These are phyloP conservation scores for Aeschynomene evenia DNA, from an alignment of 306 rosid genomes.

Conservation along the genomic window DNA sequence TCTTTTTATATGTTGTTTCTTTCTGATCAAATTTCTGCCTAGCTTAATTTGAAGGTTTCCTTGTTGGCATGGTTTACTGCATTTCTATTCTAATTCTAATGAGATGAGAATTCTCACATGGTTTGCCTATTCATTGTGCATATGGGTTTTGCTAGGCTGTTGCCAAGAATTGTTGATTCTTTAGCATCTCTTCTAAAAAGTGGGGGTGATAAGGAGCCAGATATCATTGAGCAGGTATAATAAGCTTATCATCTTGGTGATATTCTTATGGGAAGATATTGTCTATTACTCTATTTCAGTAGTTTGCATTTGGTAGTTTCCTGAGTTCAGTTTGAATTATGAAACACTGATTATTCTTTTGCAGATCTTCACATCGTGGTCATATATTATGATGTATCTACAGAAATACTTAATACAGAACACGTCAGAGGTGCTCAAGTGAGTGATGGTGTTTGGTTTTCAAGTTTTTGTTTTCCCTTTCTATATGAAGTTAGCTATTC, in stretches of 20 bases:
- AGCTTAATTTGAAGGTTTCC: conserved; percentile 18
- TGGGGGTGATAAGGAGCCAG: conserved; percentile 90
- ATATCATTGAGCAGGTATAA: conserved; percentile 81
- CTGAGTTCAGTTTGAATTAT: background rate
- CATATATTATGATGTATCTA: conserved; percentile 73
- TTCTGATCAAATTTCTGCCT: conserved; percentile 7
- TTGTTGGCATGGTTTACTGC: background rate
- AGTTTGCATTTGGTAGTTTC: conserved; percentile 18
- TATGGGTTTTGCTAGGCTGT: conserved; percentile 47
- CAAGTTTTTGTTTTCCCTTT: background rate
- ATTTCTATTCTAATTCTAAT: background rate
- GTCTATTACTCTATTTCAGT: background rate
- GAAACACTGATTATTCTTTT: conserved; percentile 13
- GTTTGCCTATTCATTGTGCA: conserved; percentile 27
- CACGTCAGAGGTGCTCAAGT: conserved; percentile 66
- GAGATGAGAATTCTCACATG: background rate
- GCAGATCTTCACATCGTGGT: conserved; percentile 91
- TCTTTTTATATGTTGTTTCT: background rate
- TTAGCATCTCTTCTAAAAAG: conserved; percentile 66
- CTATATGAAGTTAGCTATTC: conserved; percentile 19
- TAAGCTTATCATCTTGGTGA: conserved; percentile 10
- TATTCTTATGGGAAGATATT: conserved; percentile 7
- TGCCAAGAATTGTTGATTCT: conserved; percentile 66
- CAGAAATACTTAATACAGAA: conserved; percentile 68
- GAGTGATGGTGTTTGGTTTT: conserved; percentile 40